phyloP scores from a whole-genome alignment of 805 yeast genomes.

The Cyberlindnera nakhonratchasimensis region DNA sequence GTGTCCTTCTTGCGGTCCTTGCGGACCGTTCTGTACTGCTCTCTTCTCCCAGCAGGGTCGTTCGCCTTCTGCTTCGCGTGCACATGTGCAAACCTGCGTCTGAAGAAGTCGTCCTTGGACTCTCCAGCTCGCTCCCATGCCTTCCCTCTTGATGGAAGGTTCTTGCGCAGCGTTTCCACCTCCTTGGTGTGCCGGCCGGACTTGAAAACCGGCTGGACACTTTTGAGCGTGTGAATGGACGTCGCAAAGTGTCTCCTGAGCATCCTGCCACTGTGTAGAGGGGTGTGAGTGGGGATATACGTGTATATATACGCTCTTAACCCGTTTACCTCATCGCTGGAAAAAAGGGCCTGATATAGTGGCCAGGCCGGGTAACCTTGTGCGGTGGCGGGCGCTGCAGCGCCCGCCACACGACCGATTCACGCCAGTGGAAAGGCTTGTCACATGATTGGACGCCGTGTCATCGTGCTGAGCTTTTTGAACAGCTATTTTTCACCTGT shows the following conservation, averaged over 20 bases:
- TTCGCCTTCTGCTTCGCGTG: slow-evolving; percentile 43
- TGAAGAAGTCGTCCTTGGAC: slow-evolving; percentile 60
- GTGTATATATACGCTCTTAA: too few species aligned
- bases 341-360: too few species aligned
- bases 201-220: slow-evolving; percentile 19
- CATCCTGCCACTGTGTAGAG: too few species aligned
- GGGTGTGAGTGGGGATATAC: too few species aligned
- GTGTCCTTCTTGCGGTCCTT: slow-evolving; percentile 12
- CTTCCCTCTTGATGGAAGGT: slow-evolving; percentile 33
- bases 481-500: too few species aligned
- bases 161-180: slow-evolving; percentile 36
- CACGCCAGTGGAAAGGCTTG: too few species aligned
- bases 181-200: slow-evolving; percentile 4
- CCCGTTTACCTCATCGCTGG: too few species aligned
- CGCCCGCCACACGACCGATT: too few species aligned
- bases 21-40: slow-evolving; percentile 21
- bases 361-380: too few species aligned
- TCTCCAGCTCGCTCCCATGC: slow-evolving; percentile 67
- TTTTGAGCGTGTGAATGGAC: neutral
- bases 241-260: slow-evolving; percentile 7
- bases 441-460: too few species aligned
- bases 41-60: slow-evolving; percentile 18
- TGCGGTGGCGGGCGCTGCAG: too few species aligned
- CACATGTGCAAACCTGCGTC: slow-evolving; percentile 59
- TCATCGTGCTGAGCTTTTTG: too few species aligned